Percentiles rank a stretch among this genome's conserved stretches.
Evolutionary conservation across 208 protist species (phyloP).

Genomic region (Trypanosoma mega): DNA sequence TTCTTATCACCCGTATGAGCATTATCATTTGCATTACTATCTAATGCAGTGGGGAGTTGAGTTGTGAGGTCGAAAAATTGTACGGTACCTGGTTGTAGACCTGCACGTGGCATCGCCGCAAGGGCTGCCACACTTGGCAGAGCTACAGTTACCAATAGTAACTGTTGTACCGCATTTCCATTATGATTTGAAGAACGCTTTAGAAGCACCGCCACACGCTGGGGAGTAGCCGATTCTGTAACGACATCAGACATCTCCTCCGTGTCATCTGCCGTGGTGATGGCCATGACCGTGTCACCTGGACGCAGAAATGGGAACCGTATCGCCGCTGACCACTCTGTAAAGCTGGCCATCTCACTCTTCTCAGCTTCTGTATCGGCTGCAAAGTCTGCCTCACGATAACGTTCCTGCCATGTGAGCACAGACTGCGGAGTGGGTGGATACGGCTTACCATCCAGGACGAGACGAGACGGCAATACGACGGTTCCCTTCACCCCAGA

Average conservation of each 20-base stretch:
- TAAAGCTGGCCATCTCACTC: constrained; percentile 36
- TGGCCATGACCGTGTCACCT: constrained; percentile 42
- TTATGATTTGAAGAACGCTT: constrained; percentile 9
- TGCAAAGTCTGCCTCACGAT: constrained; percentile 28
- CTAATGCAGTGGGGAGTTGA: neutral
- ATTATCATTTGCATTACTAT: neutral
- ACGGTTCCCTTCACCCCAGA: neutral
- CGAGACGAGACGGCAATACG: neutral
- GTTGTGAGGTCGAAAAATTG: constrained; percentile 52
- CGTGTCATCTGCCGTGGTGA: constrained; percentile 21
- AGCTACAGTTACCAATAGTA: constrained; percentile 39
- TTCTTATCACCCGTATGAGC: too few relatives aligned
- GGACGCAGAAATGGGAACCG: constrained; percentile 56
- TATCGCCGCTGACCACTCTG: constrained; percentile 51
- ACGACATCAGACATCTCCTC: constrained; percentile 2
- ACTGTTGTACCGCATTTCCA: constrained; percentile 1
- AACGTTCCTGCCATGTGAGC: constrained; percentile 30
- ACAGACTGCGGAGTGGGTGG: neutral
- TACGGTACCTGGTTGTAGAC: constrained; percentile 50
- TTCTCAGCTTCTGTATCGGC: neutral
- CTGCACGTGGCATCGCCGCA: constrained; percentile 14
- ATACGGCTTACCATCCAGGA: too few relatives aligned
- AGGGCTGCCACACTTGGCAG: constrained; percentile 35
- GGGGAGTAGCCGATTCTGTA: neutral
- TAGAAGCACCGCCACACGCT: constrained; percentile 42